A percentile compares a stretch with the other conserved stretches of the same genome.
These are phyloP conservation scores for Eucalyptus cloeziana DNA, from an alignment of 345 rosid genomes.

Conservation along the genomic window DNA sequence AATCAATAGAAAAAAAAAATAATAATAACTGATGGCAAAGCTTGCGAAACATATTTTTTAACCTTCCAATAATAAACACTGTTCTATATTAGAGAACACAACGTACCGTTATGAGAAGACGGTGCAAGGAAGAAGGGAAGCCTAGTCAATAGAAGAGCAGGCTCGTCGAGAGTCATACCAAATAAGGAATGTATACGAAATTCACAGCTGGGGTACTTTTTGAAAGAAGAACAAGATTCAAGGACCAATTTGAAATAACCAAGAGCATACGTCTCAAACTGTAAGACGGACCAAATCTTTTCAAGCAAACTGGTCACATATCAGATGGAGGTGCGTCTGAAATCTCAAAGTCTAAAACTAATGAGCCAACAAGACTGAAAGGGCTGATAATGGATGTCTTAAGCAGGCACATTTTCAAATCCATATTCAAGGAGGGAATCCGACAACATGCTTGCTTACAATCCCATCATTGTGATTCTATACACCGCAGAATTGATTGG, in stretches of 20 bases:
- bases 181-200: not conserved
- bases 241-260: not conserved
- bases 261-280: not conserved
- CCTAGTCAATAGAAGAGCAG: not conserved
- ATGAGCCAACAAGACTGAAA: not conserved
- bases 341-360: not conserved
- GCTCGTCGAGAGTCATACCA: not conserved
- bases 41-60: too few species aligned
- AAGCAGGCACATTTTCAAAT: not conserved
- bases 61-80: too few species aligned
- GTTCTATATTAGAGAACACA: too few species aligned
- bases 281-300: not conserved
- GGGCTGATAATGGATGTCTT: not conserved
- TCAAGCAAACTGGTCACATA: not conserved
- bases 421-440: not conserved
- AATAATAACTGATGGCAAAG: not conserved
- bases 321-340: not conserved
- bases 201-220: not conserved
- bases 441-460: not conserved
- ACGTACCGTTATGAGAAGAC: not conserved
- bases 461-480: not conserved
- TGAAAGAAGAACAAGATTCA: not conserved
- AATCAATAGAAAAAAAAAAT: too few species aligned
- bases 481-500: not conserved
- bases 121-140: not conserved